phyloP scores from a whole-genome alignment of 31 red algal species.

The Porphyra umbilicalis region DNA sequence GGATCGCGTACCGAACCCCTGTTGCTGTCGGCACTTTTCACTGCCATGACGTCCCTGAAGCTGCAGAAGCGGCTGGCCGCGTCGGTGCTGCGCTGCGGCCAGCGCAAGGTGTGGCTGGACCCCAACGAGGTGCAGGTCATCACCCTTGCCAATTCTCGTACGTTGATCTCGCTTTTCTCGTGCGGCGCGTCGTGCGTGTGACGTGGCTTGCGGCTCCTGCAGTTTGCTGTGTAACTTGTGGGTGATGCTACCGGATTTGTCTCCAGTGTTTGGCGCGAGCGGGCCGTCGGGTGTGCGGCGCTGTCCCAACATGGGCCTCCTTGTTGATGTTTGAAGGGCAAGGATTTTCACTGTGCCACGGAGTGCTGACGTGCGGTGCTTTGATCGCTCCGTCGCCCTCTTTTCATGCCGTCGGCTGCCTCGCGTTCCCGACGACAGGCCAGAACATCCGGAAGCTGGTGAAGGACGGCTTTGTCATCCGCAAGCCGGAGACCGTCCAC shows the following conservation, averaged over 20 bases:
- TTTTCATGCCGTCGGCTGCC: not conserved
- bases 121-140: conserved; percentile 97
- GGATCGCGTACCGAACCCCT: too few species aligned
- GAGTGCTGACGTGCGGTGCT: too few species aligned
- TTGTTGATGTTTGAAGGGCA: too few species aligned
- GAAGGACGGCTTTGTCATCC: conserved; percentile 89
- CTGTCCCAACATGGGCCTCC: too few species aligned
- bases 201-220: not conserved
- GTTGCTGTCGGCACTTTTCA: not conserved
- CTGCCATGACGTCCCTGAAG: conserved; percentile 77
- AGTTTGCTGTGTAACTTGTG: too few species aligned
- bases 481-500: conserved; percentile 96
- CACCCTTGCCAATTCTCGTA: conserved; percentile 98
- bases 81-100: conserved; percentile 83
- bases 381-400: not conserved
- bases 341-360: too few species aligned
- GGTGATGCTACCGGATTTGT: too few species aligned
- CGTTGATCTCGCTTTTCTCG: conserved; percentile 10
- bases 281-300: too few species aligned
- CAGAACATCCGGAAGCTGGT: conserved; percentile 94
- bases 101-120: conserved; percentile 98
- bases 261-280: too few species aligned
- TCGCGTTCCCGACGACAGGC: conserved; percentile 19
- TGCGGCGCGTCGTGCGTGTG: not conserved
- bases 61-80: conserved; percentile 98